phyloP scores from a whole-genome alignment of 2,329 filamentous ascomycete species.

The Botrytis aclada region DNA sequence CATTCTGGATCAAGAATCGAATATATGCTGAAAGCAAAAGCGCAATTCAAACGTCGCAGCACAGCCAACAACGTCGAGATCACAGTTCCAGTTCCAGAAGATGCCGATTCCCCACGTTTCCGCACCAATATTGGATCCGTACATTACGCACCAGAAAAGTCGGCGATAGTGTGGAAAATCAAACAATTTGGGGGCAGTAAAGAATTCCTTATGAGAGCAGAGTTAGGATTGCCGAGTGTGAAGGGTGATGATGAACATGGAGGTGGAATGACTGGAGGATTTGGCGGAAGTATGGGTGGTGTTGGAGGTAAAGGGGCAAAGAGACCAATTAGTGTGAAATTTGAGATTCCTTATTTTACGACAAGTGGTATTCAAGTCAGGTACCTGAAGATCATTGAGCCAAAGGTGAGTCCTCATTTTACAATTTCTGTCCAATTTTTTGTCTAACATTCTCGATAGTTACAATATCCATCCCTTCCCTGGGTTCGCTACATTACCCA shows the following conservation, averaged over 20 bases:
- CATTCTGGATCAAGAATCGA: slow-evolving; percentile 95
- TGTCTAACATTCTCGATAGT: slow-evolving; percentile 47
- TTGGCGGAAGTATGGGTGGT: slow-evolving; percentile 95
- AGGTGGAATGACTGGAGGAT: slow-evolving; percentile 95
- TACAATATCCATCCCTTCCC: slow-evolving; percentile 96
- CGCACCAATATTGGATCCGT: slow-evolving; percentile 96
- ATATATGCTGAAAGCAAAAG: slow-evolving; percentile 98
- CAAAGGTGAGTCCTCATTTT: slow-evolving; percentile 67
- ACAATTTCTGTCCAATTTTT: not conserved
- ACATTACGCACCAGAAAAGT: slow-evolving; percentile 96
- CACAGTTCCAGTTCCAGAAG: slow-evolving; percentile 92
- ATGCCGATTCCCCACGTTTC: slow-evolving; percentile 94
- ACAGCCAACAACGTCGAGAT: slow-evolving; percentile 99
- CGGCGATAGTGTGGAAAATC: slow-evolving; percentile 99
- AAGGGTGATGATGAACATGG: slow-evolving; percentile 93
- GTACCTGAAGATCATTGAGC: slow-evolving; percentile 98
- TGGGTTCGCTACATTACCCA: slow-evolving; percentile 99
- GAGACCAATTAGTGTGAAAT: slow-evolving; percentile 97
- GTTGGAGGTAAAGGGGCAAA: slow-evolving; percentile 84
- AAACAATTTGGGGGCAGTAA: slow-evolving; percentile 99
- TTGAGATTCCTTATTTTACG: slow-evolving; percentile 99
- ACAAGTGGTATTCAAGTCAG: slow-evolving; percentile 97
- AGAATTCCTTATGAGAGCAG: slow-evolving; percentile 97
- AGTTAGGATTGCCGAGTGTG: slow-evolving; percentile 89
- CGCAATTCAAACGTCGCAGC: slow-evolving; percentile 95